Conservation (phyloP, 2,329 filamentous ascomycete genomes). For the Aspergillus pseudoterreus region DNA sequence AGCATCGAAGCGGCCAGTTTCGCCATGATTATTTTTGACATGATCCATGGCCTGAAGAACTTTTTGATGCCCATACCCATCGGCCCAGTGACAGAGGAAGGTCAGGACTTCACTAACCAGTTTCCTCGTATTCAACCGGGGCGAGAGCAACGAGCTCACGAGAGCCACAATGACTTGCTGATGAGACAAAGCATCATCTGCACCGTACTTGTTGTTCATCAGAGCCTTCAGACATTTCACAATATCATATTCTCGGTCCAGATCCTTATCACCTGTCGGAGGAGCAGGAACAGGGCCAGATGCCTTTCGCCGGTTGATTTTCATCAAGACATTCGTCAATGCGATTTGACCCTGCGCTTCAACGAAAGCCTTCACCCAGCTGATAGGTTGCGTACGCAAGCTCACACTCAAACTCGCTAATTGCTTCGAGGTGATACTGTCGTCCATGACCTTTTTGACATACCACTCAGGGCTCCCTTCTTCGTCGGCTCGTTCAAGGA, state of each 20-base stretch:
- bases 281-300: constrained; percentile 65
- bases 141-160: constrained; percentile 80
- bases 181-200: constrained; percentile 88
- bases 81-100: constrained; percentile 91
- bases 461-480: constrained; percentile 98
- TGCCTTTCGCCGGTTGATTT: constrained; percentile 84
- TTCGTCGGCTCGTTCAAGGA: constrained; percentile 79
- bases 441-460: constrained; percentile 93
- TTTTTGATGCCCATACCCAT: constrained; percentile 84
- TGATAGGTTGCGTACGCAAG: constrained; percentile 90
- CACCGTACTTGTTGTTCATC: constrained; percentile 99
- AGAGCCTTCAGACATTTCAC: constrained; percentile 95
- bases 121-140: constrained; percentile 85
- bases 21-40: constrained; percentile 80
- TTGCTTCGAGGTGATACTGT: constrained; percentile 85
- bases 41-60: constrained; percentile 91
- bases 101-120: constrained; percentile 94
- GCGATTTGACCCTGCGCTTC: constrained; percentile 97
- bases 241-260: constrained; percentile 93
- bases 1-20: constrained; percentile 93
- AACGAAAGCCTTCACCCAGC: constrained; percentile 94
- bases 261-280: constrained; percentile 67
- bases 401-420: constrained; percentile 92
- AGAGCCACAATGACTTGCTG: constrained; percentile 87
- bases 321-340: constrained; percentile 85